Conservation (phyloP, 495 filamentous ascomycete species). For the Hypoxylon fuscum region DNA sequence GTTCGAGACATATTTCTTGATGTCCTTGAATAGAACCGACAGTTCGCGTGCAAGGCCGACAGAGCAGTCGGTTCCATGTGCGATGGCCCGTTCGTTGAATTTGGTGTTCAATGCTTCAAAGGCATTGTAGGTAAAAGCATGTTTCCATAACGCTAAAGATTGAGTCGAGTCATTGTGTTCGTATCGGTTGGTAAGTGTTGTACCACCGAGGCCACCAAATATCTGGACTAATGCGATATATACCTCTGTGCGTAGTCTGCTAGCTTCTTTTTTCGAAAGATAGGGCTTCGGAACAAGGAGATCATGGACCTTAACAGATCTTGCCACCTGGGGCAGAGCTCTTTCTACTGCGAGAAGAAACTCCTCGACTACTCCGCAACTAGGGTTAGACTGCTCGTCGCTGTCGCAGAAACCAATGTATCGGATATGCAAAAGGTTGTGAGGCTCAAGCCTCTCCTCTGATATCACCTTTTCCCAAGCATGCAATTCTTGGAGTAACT, state of each 20-base stretch:
- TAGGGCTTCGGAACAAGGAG: neutral
- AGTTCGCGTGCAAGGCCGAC: neutral
- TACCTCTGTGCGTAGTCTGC: neutral
- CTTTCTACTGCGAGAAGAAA: conserved; percentile 10
- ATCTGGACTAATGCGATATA: neutral
- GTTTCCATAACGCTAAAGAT: too few species aligned
- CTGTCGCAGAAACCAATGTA: conserved; percentile 11
- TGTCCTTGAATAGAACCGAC: neutral
- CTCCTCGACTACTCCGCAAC: conserved; percentile 13
- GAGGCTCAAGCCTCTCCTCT: neutral
- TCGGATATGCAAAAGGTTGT: conserved; percentile 4
- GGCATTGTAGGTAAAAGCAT: neutral
- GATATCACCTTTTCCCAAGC: neutral
- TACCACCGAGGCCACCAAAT: neutral
- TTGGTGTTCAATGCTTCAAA: neutral
- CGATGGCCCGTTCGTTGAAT: neutral
- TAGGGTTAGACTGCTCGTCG: neutral
- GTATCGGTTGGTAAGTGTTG: conserved; percentile 3
- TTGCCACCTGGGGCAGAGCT: neutral
- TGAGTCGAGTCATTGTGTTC: neutral
- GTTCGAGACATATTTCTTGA: neutral
- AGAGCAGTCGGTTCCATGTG: neutral
- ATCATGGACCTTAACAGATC: neutral
- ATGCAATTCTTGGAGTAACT: neutral
- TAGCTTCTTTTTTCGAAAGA: neutral